phyloP scores from a whole-genome alignment of 352 stramenopile species.

The Globisporangium splendens region DNA sequence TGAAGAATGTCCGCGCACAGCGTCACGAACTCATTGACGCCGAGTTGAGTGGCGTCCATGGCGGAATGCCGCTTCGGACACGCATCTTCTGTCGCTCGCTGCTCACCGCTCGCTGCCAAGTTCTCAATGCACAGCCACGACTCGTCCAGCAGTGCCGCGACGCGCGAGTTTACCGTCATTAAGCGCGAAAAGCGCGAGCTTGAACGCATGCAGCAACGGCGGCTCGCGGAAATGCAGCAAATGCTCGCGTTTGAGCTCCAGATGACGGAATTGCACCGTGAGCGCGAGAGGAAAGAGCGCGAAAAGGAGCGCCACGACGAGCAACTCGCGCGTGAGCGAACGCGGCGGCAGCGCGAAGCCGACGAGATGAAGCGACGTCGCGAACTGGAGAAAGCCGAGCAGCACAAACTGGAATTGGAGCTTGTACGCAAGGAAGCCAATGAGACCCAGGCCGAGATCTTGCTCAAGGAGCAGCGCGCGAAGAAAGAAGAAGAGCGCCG shows the following conservation, averaged over 20 bases:
- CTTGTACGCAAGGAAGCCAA: conserved; percentile 31
- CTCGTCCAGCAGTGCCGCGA: conserved; percentile 10
- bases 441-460: conserved; percentile 37
- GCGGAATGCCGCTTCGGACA: conserved; percentile 47
- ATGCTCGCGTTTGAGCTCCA: conserved; percentile 65
- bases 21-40: conserved; percentile 59
- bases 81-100: conserved; percentile 60
- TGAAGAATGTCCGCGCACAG: conserved; percentile 46
- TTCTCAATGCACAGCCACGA: conserved; percentile 18
- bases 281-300: conserved; percentile 47
- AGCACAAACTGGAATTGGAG: conserved; percentile 47
- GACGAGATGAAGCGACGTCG: conserved; percentile 46
- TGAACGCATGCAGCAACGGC: conserved; percentile 65
- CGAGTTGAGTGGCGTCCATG: conserved; percentile 35
- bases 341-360: conserved; percentile 37
- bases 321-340: conserved; percentile 30
- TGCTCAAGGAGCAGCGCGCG: conserved; percentile 39
- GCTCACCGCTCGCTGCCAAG: conserved; percentile 35
- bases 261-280: conserved; percentile 47
- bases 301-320: conserved; percentile 50
- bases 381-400: conserved; percentile 54
- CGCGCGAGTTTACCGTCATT: conserved; percentile 51
- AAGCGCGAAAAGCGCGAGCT: conserved; percentile 64
- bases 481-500: conserved; percentile 54
- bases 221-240: conserved; percentile 70